Evolutionary conservation across 164 flowering plant species (phyloP), one percentile per base, ranked within the genome.

Genomic region (grape (Vitis vinifera)): DNA sequence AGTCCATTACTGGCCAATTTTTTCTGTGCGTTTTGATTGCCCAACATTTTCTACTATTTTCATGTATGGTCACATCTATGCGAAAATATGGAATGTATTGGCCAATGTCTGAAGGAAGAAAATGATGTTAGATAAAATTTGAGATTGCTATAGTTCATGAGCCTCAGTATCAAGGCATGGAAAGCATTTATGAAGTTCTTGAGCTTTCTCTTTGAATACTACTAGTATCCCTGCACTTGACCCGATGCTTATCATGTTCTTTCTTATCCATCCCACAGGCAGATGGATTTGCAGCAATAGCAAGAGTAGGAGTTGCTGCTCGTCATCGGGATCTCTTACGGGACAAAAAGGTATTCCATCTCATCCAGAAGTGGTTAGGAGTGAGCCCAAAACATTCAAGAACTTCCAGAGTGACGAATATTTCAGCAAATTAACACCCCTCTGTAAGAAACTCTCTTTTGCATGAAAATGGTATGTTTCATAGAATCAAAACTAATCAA

Each of bases 331-430:
- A 71, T 47, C 79, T 94, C 14, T 75, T 94, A 55, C 5, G 66
- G 1, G 78, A 94, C 59, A 52, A 85, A 69, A 73, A 65, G 9
- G 94, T 92, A 9, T 85, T 91, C 75, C 60, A 77, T 65, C 83
- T 79, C 37, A 78, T 94, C 60, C 79, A 81, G 65, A 80, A 78
- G 51, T 94, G 98, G 98, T 65, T 94, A 71, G 94, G 88, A 63
- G 75, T 89, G 16, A 67, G 19, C 61, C 61, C 17, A 10, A 68
- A 69, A 30, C 78, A 59, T 49, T 16, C 59, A 3, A 87, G 65
- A 62, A 76, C 82, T 37, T 78, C 88, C 5, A 80, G 69, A 71
- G 90, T 87, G 66, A 75, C 72, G 61, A 83, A 83, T 72, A 77
- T 49, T 66, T 55, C 51, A 48, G 27, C 51, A 63, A 23, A 12